Conservation (phyloP, 2,329 filamentous ascomycete genomes). For the Pseudogymnoascus sp. region DNA sequence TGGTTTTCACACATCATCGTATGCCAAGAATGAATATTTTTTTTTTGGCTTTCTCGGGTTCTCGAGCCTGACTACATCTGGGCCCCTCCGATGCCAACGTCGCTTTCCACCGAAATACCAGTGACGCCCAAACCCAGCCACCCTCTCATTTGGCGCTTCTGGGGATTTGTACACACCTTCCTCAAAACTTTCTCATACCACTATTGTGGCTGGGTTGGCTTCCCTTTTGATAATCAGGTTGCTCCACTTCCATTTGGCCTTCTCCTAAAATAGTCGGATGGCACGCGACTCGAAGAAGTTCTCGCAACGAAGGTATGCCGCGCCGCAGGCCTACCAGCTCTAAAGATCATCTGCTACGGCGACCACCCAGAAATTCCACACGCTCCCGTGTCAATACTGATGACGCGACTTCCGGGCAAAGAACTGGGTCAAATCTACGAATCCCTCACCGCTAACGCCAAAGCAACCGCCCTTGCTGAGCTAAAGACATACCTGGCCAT, state of each 20-base stretch:
- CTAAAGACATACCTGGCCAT: constrained; percentile 28
- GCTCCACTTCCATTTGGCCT: constrained; percentile 32
- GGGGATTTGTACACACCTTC: constrained; percentile 26
- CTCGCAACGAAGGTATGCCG: constrained; percentile 30
- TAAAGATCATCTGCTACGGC: constrained; percentile 29
- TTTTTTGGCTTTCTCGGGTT: constrained; percentile 8
- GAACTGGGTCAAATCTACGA: constrained; percentile 28
- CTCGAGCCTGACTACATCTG: constrained; percentile 18
- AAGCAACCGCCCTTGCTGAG: constrained; percentile 30
- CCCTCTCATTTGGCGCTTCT: constrained; percentile 20
- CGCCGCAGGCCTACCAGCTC: constrained; percentile 30
- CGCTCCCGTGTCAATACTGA: constrained; percentile 31
- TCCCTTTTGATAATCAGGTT: constrained; percentile 27
- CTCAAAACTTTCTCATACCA: constrained; percentile 27
- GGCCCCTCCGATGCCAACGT: constrained; percentile 16
- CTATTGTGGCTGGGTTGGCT: constrained; percentile 27
- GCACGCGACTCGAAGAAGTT: constrained; percentile 31
- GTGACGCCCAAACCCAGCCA: constrained; percentile 20
- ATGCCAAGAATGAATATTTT: not conserved
- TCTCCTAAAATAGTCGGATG: constrained; percentile 32
- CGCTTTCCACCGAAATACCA: constrained; percentile 20
- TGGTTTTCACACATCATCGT: too few species aligned
- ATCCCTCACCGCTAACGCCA: constrained; percentile 23
- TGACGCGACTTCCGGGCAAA: constrained; percentile 33
- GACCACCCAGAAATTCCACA: constrained; percentile 29